Conservation (phyloP, 116 monocot species). For the Zostera marina region DNA sequence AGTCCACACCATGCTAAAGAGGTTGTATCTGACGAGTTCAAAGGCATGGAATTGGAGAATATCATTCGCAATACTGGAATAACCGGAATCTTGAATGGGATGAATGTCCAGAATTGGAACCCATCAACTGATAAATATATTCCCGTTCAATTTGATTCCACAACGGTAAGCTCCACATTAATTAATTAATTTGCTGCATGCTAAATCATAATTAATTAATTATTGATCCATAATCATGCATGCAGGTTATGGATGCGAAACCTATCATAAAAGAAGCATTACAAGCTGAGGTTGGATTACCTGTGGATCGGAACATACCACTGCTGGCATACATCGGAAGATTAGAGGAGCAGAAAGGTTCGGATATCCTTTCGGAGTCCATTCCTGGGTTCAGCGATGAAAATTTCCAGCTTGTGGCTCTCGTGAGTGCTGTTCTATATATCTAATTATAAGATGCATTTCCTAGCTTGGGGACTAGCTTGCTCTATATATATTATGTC, state of each 20-base stretch:
- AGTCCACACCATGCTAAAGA: slow-evolving; percentile 75
- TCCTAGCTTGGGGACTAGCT: too few species aligned
- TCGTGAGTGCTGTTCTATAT: slow-evolving; percentile 39
- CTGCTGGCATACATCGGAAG: slow-evolving; percentile 70
- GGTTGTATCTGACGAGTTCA: slow-evolving; percentile 29
- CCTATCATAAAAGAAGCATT: slow-evolving; percentile 75
- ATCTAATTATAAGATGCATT: too few species aligned
- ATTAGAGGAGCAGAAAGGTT: slow-evolving; percentile 87
- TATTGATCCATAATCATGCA: too few species aligned
- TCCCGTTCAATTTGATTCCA: slow-evolving; percentile 37
- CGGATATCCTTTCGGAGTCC: slow-evolving; percentile 66
- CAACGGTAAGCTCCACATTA: slow-evolving; percentile 65
- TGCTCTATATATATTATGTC: neutral
- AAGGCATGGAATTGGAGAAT: slow-evolving; percentile 61
- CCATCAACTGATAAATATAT: slow-evolving; percentile 63
- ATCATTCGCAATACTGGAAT: slow-evolving; percentile 17
- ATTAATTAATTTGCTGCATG: too few species aligned
- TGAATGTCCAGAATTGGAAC: slow-evolving; percentile 66
- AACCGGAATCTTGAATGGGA: slow-evolving; percentile 70
- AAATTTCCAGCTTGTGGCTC: slow-evolving; percentile 68
- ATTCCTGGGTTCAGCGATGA: slow-evolving; percentile 56
- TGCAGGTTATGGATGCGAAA: slow-evolving; percentile 73
- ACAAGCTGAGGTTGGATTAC: slow-evolving; percentile 71
- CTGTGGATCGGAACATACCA: slow-evolving; percentile 40
- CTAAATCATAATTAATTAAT: too few species aligned